phyloP scores from a whole-genome alignment of 768 basidiomycete species.

The Termitomyces sp. region DNA sequence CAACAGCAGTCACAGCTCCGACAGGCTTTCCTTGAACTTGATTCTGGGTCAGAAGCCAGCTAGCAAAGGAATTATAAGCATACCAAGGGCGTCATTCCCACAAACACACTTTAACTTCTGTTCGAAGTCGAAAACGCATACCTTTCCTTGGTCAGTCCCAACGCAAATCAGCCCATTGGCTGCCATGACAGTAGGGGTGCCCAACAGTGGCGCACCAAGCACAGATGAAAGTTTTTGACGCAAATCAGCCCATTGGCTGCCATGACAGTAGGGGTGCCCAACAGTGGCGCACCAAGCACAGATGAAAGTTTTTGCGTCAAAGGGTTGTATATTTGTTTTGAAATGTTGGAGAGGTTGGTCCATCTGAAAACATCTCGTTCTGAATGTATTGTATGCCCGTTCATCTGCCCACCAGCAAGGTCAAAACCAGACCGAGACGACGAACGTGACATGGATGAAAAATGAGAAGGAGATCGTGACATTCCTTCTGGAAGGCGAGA shows the following conservation, averaged over 20 bases:
- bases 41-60: constrained; percentile 18
- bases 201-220: constrained; percentile 55
- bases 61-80: constrained; percentile 10
- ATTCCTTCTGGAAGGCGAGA: constrained; percentile 41
- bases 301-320: constrained; percentile 58
- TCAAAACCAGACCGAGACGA: constrained; percentile 59
- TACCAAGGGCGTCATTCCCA: constrained; percentile 68
- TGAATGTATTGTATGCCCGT: constrained; percentile 17
- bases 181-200: constrained; percentile 76
- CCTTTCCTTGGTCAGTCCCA: constrained; percentile 77
- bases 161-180: constrained; percentile 89
- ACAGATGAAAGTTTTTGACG: constrained; percentile 64
- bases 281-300: constrained; percentile 54
- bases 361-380: constrained; percentile 71
- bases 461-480: constrained; percentile 61
- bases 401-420: constrained; percentile 22
- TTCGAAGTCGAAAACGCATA: constrained; percentile 87
- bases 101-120: constrained; percentile 82
- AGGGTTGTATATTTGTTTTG: constrained; percentile 54
- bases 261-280: constrained; percentile 76
- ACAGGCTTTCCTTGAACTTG: constrained; percentile 48
- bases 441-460: constrained; percentile 68
- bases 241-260: constrained; percentile 83
- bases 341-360: constrained; percentile 63
- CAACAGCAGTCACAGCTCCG: constrained; percentile 84